Evolutionary conservation across 2,329 filamentous ascomycete species (phyloP), one percentile per base, ranked within the genome.

Genomic region (Mycosphaerelloides madeirae): DNA sequence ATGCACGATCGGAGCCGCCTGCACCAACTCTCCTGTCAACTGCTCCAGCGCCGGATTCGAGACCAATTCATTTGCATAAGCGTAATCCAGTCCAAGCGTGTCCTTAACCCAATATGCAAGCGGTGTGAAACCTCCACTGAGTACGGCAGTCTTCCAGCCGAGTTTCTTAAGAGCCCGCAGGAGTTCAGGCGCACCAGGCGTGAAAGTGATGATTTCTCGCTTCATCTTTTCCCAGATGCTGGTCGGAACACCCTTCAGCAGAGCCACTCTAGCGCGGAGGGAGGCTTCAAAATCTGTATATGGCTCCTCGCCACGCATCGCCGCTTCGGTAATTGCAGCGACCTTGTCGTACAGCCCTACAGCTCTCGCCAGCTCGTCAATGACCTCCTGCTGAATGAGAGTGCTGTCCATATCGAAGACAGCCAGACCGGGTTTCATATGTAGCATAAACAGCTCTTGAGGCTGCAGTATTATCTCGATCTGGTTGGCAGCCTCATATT

Each of bases 351-450:
- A 65, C 25, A 56, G 46, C 41, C 88, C 87, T 2, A 95, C 80
- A 29, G 85, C 85, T 42, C 85, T 82, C 3, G 93, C 93, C 44
- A 98, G 83, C 59, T 97, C 83, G 66, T 98, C 93, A 63, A 98
- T 97, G 49, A 96, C 90, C 71, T 98, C 93, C 66, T 98, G 90
- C 42, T 91, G 85, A 64, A 98, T 97, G 48, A 98, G 78, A 0
- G 93, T 98, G 66, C 85, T 93, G 71, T 98, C 93, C 93, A 98
- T 98, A 67, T 98, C 93, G 62, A 98, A 98, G 25, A 96, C 87
- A 3, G 91, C 89, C 9, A 97, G 75, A 7, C 91, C 80, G 5
- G 62, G 57, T 1, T 41, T 39, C 31, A 42, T 43, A 41, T 64
- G 63, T 6, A 40, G 33, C 11, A 39, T 32, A 39, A 56, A 56